Base-by-base conservation (phyloP, 768 basidiomycete species). In the Cubamyces lactineus region DNA sequence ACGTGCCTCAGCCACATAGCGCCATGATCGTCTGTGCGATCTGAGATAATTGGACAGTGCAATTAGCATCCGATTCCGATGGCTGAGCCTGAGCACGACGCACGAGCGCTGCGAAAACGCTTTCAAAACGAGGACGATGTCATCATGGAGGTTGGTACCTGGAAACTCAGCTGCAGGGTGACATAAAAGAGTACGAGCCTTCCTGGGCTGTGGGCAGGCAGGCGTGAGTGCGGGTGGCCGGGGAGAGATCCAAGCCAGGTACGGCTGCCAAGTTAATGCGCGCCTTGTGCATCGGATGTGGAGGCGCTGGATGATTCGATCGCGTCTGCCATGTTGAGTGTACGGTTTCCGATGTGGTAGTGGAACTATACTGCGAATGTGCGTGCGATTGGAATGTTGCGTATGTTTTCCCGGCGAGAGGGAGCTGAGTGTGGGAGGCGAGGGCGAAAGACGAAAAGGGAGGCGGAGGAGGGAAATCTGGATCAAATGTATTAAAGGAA, bases 1-100 rank as follows among this genome's bases (percentile, higher is more conserved):
- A 13, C n/a, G 61, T 63, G 61, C 61, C 61, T 63, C 50, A 63
- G 62, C 62, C 62, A 58, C 62, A 50, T 38, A n/a, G 40, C 39
- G 38, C 47, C 5, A n/a, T 40, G 61, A 55, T 57, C 49, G 57
- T 19, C 26, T 47, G 3, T 23, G 13, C 19, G 45, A 54, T 55
- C 50, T 57, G 53, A 46, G 49, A 56, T 62, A n/a, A 49, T 47
- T 53, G 23, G 19, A 60, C 45, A 23, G 53, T 30, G 40, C 34
- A 7, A 6, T 34, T 34, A 34, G 34, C 34, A 34, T 34, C 34
- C 34, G 34, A 34, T 34, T 34, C 34, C 34, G 34, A 34, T 34
- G 34, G 34, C 34, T 34, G 6, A 34, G 34, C 8, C 34, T 34
- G 6, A 34, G 34, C 8, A 41, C 21, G 52, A 41, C 28, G 4